Evolutionary conservation across 805 yeast species (phyloP).

Genomic region (Starmerella vitae): DNA sequence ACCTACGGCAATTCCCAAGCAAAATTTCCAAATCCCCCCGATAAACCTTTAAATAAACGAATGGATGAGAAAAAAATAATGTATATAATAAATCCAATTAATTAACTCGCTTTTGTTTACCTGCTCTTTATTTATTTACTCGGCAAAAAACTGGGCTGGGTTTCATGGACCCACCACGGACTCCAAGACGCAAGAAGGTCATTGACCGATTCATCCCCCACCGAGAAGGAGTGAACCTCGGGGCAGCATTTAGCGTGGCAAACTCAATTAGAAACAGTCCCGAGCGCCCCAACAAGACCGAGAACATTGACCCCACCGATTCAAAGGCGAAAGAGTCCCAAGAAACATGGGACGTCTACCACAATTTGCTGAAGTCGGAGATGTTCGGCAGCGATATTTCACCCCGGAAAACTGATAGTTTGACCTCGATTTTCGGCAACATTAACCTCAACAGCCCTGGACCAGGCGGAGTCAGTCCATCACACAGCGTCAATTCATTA

Average conservation of each 20-base stretch:
- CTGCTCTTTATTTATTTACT: not conserved
- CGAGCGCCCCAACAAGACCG: constrained; percentile 1
- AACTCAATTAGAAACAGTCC: constrained; percentile 31
- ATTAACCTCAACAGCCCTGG: not conserved
- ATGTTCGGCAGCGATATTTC: constrained; percentile 46
- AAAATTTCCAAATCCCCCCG: no score
- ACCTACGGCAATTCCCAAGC: no score
- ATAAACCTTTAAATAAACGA: no score
- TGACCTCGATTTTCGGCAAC: not conserved
- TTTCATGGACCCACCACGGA: constrained; percentile 12
- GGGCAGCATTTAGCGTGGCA: constrained; percentile 62
- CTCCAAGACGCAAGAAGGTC: constrained; percentile 17
- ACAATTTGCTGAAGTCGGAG: constrained; percentile 75
- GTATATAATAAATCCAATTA: not conserved
- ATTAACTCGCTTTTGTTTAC: no score
- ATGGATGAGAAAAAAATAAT: not conserved
- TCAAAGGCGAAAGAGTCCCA: constrained; percentile 40
- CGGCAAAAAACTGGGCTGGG: not conserved
- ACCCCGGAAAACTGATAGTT: not conserved
- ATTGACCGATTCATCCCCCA: constrained; percentile 75
- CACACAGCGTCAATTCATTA: not conserved
- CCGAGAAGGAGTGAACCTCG: constrained; percentile 72
- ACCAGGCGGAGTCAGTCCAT: not conserved
- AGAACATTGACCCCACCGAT: constrained; percentile 6
- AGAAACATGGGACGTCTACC: constrained; percentile 66